phyloP scores from a whole-genome alignment of 495 filamentous ascomycete species.

The Penicillium alfredii region DNA sequence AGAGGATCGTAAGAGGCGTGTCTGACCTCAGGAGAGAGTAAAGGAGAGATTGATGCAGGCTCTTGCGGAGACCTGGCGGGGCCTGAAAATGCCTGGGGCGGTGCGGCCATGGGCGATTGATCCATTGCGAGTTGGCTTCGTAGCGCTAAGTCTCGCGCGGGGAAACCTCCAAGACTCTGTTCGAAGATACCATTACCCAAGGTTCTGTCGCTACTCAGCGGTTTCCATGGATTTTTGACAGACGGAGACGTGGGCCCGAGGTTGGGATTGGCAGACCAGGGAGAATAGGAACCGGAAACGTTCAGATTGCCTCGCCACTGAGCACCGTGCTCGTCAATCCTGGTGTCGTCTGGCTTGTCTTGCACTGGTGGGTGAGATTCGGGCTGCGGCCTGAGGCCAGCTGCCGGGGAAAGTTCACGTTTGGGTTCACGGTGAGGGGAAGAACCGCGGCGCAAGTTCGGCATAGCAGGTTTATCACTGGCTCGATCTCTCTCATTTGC shows the following conservation, averaged over 20 bases:
- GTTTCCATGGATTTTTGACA: conserved; percentile 66
- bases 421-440: conserved; percentile 34
- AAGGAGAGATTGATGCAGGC: conserved; percentile 21
- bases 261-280: conserved; percentile 36
- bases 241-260: conserved; percentile 31
- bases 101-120: conserved; percentile 26
- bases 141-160: conserved; percentile 33
- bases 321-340: conserved; percentile 29
- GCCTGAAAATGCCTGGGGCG: conserved; percentile 28
- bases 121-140: conserved; percentile 37
- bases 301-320: conserved; percentile 38
- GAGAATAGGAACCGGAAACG: conserved; percentile 30
- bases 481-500: conserved; percentile 35
- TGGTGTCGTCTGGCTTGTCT: conserved; percentile 19
- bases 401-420: conserved; percentile 21
- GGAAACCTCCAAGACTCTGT: conserved; percentile 48
- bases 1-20: conserved; percentile 33
- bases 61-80: conserved; percentile 29
- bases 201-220: conserved; percentile 60
- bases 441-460: conserved; percentile 24
- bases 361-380: conserved; percentile 16
- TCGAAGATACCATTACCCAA: conserved; percentile 79
- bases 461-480: conserved; percentile 28
- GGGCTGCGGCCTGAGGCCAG: conserved; percentile 21
- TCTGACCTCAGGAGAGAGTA: conserved; percentile 35